Conservation (phyloP, 1,284 basidiomycete species). For the Malassezia brasiliensis region DNA sequence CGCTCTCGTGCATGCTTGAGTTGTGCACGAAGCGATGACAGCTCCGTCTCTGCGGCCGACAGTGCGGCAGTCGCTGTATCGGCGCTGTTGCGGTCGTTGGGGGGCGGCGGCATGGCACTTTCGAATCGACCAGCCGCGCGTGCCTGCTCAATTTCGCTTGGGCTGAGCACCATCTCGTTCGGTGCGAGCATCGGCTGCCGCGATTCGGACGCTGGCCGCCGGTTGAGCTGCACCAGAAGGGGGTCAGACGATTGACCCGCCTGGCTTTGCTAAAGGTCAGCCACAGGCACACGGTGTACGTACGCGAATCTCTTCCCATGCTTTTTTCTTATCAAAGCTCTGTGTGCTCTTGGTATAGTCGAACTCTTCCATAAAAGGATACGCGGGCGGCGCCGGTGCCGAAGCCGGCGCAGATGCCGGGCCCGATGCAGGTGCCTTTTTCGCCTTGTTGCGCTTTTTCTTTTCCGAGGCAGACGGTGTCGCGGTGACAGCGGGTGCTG, state of each 20-base stretch:
- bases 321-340: slow-evolving; percentile 19
- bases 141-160: background rate
- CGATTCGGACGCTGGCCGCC: background rate
- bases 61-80: background rate
- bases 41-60: background rate
- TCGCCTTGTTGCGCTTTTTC: background rate
- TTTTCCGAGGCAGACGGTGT: background rate
- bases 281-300: background rate
- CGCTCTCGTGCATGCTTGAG: background rate
- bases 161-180: slow-evolving; percentile 10
- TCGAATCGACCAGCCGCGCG: background rate
- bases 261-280: slow-evolving; percentile 10
- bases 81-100: background rate
- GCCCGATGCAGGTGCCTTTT: background rate
- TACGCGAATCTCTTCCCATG: slow-evolving; percentile 20
- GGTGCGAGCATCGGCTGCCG: slow-evolving; percentile 15
- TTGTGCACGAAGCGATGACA: background rate
- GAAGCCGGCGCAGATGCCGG: background rate
- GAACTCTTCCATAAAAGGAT: slow-evolving; percentile 8
- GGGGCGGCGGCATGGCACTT: background rate
- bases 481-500: too few species aligned
- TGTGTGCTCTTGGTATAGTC: slow-evolving; percentile 17
- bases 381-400: background rate
- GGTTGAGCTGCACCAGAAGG: slow-evolving; percentile 15
- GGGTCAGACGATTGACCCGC: background rate